Conservation (phyloP, 257 asterid species). For the Scutellaria minor region DNA sequence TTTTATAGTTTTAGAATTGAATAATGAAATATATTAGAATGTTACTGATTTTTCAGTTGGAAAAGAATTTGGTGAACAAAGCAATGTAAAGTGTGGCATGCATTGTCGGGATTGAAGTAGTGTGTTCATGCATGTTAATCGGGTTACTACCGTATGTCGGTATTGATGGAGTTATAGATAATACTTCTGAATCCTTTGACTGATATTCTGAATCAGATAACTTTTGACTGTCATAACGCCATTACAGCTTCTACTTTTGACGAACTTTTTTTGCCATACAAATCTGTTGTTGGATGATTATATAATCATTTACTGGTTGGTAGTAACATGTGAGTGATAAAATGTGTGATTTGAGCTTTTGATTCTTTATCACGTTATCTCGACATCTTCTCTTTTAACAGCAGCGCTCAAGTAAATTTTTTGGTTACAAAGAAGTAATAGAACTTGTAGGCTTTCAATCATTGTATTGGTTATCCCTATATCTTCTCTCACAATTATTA, state of each 20-base stretch:
- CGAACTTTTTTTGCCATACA: background rate
- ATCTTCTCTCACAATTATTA: background rate
- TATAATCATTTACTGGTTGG: no score
- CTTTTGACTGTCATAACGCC: background rate
- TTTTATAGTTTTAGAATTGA: no score
- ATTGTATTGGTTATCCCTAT: background rate
- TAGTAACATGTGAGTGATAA: background rate
- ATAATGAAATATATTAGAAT: no score
- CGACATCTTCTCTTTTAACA: no score
- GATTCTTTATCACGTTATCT: background rate
- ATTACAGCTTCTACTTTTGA: background rate
- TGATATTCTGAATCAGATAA: background rate
- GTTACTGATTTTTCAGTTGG: no score
- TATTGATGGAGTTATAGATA: background rate
- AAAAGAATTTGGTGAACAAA: no score
- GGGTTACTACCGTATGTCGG: no score
- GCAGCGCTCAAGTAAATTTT: no score
- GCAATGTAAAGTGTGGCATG: background rate
- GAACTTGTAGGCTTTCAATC: conserved; percentile 7
- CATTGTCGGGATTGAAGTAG: no score
- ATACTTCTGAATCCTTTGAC: background rate
- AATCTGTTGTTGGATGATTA: background rate
- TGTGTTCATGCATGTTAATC: no score
- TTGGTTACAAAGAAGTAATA: background rate
- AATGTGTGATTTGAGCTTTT: background rate